Conservation (phyloP, 2,329 filamentous ascomycete species). For the Pyrenophora tritici-repentis region DNA sequence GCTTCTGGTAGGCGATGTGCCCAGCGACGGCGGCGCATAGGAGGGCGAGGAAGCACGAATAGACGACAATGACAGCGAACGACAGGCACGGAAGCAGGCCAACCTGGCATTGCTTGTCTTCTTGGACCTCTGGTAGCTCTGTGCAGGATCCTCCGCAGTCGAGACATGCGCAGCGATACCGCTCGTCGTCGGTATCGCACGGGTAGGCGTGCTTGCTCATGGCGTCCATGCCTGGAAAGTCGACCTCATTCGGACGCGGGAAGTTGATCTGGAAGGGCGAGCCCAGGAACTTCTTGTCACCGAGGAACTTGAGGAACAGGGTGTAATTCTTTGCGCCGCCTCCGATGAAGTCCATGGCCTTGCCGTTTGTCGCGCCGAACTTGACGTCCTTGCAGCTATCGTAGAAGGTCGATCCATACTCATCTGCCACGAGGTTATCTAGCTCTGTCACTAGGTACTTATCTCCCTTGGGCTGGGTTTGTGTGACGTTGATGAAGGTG, state of each 20-base stretch:
- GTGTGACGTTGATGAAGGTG: constrained; percentile 89
- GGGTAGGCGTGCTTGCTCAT: constrained; percentile 75
- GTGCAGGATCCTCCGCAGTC: constrained; percentile 90
- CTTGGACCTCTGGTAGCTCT: constrained; percentile 74
- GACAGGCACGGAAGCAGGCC: constrained; percentile 90
- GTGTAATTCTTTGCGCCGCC: constrained; percentile 91
- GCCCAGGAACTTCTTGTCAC: constrained; percentile 86
- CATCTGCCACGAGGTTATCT: constrained; percentile 83
- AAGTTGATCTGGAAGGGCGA: constrained; percentile 99
- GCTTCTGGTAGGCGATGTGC: constrained; percentile 75
- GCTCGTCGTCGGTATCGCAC: constrained; percentile 86
- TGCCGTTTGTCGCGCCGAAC: constrained; percentile 90
- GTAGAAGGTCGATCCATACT: constrained; percentile 87
- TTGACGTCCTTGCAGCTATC: constrained; percentile 99
- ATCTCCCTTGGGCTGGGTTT: constrained; percentile 65
- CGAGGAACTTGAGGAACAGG: constrained; percentile 86
- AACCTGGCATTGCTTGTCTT: constrained; percentile 75
- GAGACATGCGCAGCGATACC: constrained; percentile 88
- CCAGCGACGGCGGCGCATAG: constrained; percentile 70
- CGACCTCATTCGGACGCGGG: constrained; percentile 62
- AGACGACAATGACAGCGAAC: constrained; percentile 87
- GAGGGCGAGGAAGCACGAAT: constrained; percentile 73
- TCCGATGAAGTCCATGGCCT: constrained; percentile 94
- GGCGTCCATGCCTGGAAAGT: constrained; percentile 72
- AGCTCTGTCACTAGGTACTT: constrained; percentile 81